Percentiles rank a stretch among this genome's conserved stretches.
Conservation (phyloP, 23 red algal genomes). For the Cyanidioschyzon merolae region DNA sequence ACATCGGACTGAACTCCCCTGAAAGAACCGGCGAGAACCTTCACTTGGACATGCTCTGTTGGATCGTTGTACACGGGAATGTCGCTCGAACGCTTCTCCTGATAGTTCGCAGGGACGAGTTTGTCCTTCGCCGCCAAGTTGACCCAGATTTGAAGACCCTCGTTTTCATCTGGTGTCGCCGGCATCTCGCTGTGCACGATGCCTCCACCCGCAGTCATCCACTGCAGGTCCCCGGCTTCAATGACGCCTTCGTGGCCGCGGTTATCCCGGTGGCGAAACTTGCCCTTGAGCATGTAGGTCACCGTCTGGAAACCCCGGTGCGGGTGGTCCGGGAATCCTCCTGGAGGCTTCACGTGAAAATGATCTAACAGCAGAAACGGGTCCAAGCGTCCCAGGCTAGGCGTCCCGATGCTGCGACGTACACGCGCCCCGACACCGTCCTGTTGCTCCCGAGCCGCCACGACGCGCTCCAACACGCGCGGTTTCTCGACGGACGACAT, state of each 20-base stretch:
- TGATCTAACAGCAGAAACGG: slow-evolving; percentile 87
- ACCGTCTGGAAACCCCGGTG: slow-evolving; percentile 38
- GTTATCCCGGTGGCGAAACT: slow-evolving; percentile 77
- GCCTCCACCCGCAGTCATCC: slow-evolving; percentile 85
- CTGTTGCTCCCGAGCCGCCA: slow-evolving; percentile 65
- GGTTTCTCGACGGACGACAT: background rate
- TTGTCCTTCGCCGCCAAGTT: slow-evolving; percentile 61
- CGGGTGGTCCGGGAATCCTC: slow-evolving; percentile 68
- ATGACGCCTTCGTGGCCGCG: slow-evolving; percentile 80
- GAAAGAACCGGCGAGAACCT: slow-evolving; percentile 25
- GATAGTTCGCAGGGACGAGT: slow-evolving; percentile 72
- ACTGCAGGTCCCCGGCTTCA: slow-evolving; percentile 60
- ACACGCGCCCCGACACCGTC: slow-evolving; percentile 86
- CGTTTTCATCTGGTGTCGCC: slow-evolving; percentile 33
- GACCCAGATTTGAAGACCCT: slow-evolving; percentile 84
- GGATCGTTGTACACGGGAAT: slow-evolving; percentile 16
- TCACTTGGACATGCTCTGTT: slow-evolving; percentile 42
- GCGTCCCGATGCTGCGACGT: slow-evolving; percentile 52
- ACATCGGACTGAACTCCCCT: slow-evolving; percentile 44
- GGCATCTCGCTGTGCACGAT: slow-evolving; percentile 94
- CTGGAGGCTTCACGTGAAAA: slow-evolving; percentile 56
- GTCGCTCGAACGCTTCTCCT: slow-evolving; percentile 15
- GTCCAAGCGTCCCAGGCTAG: slow-evolving; percentile 42
- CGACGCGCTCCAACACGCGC: slow-evolving; percentile 35
- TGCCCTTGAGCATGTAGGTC: slow-evolving; percentile 81